These are phyloP conservation scores for Fusarium anguioides DNA, from an alignment of 2,329 filamentous ascomycete species.

Conservation along the genomic window DNA sequence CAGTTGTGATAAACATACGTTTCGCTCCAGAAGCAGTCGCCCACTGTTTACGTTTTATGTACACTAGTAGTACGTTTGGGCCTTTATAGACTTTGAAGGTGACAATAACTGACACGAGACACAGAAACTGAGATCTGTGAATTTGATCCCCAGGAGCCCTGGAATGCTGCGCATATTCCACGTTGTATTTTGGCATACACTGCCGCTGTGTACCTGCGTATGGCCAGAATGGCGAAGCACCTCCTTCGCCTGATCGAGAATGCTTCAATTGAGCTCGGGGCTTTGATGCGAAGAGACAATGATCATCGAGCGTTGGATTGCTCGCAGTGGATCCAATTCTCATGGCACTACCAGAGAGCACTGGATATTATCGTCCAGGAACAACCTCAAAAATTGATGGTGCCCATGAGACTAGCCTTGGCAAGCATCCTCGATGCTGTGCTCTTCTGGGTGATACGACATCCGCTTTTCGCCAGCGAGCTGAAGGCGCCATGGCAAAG, in stretches of 20 bases:
- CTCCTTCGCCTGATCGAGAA: constrained; percentile 46
- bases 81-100: background rate
- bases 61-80: constrained; percentile 48
- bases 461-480: constrained; percentile 39
- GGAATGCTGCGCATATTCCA: constrained; percentile 47
- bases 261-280: constrained; percentile 41
- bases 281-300: constrained; percentile 30
- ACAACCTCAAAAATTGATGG: constrained; percentile 40
- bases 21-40: constrained; percentile 44
- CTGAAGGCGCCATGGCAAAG: constrained; percentile 43
- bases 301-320: constrained; percentile 28
- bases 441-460: constrained; percentile 45
- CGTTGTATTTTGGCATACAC: constrained; percentile 50
- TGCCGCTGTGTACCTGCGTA: constrained; percentile 46
- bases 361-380: constrained; percentile 46
- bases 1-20: constrained; percentile 42
- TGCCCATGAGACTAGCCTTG: constrained; percentile 49
- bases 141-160: constrained; percentile 36
- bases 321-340: constrained; percentile 37
- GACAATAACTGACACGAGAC: background rate
- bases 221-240: constrained; percentile 44
- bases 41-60: constrained; percentile 51
- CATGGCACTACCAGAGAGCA: constrained; percentile 45
- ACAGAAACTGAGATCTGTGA: constrained; percentile 48
- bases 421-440: constrained; percentile 47